Conservation (phyloP, 495 filamentous ascomycete genomes). For the Thozetella sp. region DNA sequence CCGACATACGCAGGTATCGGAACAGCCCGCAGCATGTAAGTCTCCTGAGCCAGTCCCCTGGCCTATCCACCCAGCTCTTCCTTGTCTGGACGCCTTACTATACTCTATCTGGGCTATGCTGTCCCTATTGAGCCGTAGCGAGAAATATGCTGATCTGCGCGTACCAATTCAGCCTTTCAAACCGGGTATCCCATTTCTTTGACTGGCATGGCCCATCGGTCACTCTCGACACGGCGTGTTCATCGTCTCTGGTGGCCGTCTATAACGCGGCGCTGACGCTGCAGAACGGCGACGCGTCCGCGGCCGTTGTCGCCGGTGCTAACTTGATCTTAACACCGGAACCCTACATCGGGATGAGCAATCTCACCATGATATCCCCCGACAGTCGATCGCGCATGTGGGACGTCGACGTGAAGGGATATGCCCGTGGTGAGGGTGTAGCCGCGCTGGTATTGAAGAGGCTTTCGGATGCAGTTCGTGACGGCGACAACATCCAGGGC, state of each 20-base stretch:
- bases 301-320: constrained; percentile 48
- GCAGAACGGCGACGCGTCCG: constrained; percentile 20
- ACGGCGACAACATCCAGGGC: constrained; percentile 58
- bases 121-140: background rate
- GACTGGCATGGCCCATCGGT: constrained; percentile 58
- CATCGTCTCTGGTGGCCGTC: constrained; percentile 53
- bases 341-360: constrained; percentile 35
- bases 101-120: background rate
- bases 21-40: constrained; percentile 41
- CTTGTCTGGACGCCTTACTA: background rate
- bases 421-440: constrained; percentile 63
- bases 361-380: constrained; percentile 34
- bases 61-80: background rate
- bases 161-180: constrained; percentile 31
- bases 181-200: constrained; percentile 61
- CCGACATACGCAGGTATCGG: constrained; percentile 40
- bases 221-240: constrained; percentile 66
- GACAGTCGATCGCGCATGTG: constrained; percentile 39
- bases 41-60: background rate
- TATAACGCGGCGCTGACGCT: constrained; percentile 34
- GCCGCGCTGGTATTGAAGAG: constrained; percentile 60
- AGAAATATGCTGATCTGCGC: background rate
- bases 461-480: constrained; percentile 53
- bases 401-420: constrained; percentile 63
- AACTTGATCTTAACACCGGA: constrained; percentile 37